phyloP scores from a whole-genome alignment of 2,329 filamentous ascomycete species.

The Alternaria arborescens region DNA sequence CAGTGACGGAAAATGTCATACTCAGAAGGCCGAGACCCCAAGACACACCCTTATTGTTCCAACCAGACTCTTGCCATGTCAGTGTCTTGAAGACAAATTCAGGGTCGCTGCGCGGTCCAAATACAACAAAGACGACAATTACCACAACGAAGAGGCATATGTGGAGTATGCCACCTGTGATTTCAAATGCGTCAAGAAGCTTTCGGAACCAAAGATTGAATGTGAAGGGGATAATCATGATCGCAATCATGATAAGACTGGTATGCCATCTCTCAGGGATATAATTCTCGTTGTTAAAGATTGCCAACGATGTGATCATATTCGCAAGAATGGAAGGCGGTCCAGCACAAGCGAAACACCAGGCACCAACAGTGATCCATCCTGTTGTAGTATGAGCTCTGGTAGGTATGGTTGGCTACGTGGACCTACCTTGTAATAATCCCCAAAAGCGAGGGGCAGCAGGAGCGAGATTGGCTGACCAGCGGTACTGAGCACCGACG shows the following conservation, averaged over 20 bases:
- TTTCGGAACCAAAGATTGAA: constrained; percentile 58
- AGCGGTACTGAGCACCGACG: constrained; percentile 46
- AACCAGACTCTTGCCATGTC: constrained; percentile 52
- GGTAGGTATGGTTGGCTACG: not conserved
- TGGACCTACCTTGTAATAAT: constrained; percentile 36
- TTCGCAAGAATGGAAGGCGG: constrained; percentile 39
- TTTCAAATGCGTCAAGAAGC: constrained; percentile 57
- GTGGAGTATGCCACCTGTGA: constrained; percentile 57
- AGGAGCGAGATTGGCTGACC: constrained; percentile 42
- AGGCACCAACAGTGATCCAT: constrained; percentile 53
- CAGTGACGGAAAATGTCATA: constrained; percentile 49
- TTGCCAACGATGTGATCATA: constrained; percentile 36
- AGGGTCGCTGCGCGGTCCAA: constrained; percentile 51
- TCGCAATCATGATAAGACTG: constrained; percentile 58
- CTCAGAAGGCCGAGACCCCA: constrained; percentile 51
- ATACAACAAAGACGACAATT: constrained; percentile 55
- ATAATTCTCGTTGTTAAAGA: constrained; percentile 52
- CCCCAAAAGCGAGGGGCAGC: constrained; percentile 36
- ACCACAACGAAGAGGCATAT: constrained; percentile 60
- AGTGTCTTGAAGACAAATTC: constrained; percentile 58
- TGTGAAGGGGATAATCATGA: constrained; percentile 49
- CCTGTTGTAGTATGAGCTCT: constrained; percentile 47
- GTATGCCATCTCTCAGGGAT: constrained; percentile 57
- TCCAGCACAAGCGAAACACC: constrained; percentile 43
- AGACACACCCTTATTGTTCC: constrained; percentile 55